Evolutionary conservation across 495 filamentous ascomycete species (phyloP), one percentile per base, ranked within the genome.

Genomic region (Chaetomium cochliodes): DNA sequence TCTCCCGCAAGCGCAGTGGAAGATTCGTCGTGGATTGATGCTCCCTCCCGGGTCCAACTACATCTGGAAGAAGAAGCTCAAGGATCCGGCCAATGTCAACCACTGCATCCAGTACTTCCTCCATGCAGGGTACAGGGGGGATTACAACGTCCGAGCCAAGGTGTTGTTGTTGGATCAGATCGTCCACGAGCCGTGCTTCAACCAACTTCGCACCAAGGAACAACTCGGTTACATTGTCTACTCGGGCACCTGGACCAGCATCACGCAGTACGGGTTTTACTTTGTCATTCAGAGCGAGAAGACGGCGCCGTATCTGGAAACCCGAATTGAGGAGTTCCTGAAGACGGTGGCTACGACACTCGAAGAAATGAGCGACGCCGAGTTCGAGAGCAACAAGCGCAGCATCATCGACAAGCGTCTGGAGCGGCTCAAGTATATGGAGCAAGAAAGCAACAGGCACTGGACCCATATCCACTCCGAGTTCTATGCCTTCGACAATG

Each of bases 181-280:
- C 76, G 88, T 91, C 2, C 89, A 96, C 53, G 94, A 99, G 80
- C 92, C 92, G 20, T 89, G 87, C 26, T 99, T 98, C 73, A 90
- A 99, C 74, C 90, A 93, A 72, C 81, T 99, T 2, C 87, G 94
- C 50, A 97, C 94, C 50, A 97, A 97, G 74, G 94, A 99, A 74
- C 94, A 99, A 75, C 88, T 99, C 11, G 94, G 94, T 16, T 99
- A 99, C 70, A 88, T 98, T 52, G 94, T 99, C 1, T 96, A 90
- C 79, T 93, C 89, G 55, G 91, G 92, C 16, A 77, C 85, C 15
- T 81, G 89, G 51, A 81, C 87, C 61, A 85, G 83, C 42, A 74
- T 85, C 52, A 93, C 88, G 0, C 91, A 88, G 5, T 88, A 91
- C 60, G 90, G 90, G 9, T 96, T 92, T 73, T 85, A 93, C 13